Percentiles rank a stretch among this genome's conserved stretches.
phyloP scores from a whole-genome alignment of 2,329 filamentous ascomycete genomes.

The Phaeosphaeriaceae sp. region DNA sequence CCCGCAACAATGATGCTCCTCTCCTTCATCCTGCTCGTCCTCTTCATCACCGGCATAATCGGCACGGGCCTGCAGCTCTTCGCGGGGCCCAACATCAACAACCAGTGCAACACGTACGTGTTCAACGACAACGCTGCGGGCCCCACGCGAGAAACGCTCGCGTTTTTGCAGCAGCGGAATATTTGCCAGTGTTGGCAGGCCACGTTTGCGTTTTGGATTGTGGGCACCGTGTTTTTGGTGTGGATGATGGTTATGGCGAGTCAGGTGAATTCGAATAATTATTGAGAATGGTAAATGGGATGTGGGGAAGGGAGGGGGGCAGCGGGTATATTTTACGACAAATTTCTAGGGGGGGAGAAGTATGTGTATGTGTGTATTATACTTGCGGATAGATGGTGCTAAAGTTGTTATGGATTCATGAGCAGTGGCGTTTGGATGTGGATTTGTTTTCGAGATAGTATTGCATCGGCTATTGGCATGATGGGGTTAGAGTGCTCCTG shows the following conservation, averaged over 20 bases:
- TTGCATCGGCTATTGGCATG: neutral
- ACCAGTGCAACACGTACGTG: conserved; percentile 65
- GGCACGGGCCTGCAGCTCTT: conserved; percentile 69
- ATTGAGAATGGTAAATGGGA: conserved; percentile 19
- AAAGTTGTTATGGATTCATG: neutral
- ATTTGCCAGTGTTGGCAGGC: conserved; percentile 71
- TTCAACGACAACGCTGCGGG: conserved; percentile 54
- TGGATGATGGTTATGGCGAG: conserved; percentile 71
- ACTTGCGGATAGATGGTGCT: too few species aligned
- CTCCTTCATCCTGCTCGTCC: conserved; percentile 66
- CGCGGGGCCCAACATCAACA: conserved; percentile 62
- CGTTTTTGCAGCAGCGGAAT: conserved; percentile 67
- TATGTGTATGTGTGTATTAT: too few species aligned
- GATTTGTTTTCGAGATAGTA: neutral
- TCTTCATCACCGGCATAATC: conserved; percentile 67
- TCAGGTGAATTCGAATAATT: conserved; percentile 59
- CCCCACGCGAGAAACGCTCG: conserved; percentile 62
- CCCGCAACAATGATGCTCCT: conserved; percentile 66
- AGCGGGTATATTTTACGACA: too few species aligned
- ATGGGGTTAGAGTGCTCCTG: neutral
- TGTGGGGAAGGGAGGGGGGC: too few species aligned
- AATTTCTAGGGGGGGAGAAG: too few species aligned
- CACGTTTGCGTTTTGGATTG: conserved; percentile 68
- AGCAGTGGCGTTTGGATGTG: conserved; percentile 5
- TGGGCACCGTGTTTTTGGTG: conserved; percentile 67